Conservation (phyloP, 108 stramenopile species). For the Chaetoceros tenuissimus region DNA sequence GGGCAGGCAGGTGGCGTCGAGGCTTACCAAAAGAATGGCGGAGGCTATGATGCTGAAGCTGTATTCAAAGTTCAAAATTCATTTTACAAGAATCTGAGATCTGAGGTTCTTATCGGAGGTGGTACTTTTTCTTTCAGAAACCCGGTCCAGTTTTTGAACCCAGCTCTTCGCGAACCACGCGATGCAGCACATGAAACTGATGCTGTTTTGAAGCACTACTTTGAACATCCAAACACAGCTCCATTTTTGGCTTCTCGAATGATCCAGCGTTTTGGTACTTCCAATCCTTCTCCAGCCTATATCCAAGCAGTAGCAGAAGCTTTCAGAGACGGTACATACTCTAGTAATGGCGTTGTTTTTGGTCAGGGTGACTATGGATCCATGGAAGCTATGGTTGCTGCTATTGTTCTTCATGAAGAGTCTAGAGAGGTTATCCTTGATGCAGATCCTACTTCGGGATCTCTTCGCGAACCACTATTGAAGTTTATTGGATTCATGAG, state of each 20-base stretch:
- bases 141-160: constrained; percentile 21
- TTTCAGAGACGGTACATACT: constrained; percentile 32
- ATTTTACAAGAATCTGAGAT: constrained; percentile 12
- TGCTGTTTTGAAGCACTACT: constrained; percentile 1
- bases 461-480: constrained; percentile 23
- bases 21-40: too few relatives aligned
- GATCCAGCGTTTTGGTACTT: constrained; percentile 37
- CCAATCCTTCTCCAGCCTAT: constrained; percentile 59
- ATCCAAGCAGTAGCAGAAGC: constrained; percentile 39
- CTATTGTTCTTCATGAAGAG: constrained; percentile 49
- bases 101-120: constrained; percentile 9
- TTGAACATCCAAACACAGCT: constrained; percentile 32
- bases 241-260: constrained; percentile 46
- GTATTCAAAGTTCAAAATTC: too few relatives aligned
- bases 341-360: constrained; percentile 9
- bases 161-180: constrained; percentile 11
- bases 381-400: constrained; percentile 41
- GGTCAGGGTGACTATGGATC: constrained; percentile 48
- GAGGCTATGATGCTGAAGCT: too few relatives aligned
- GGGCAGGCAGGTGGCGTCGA: too few relatives aligned
- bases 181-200: constrained; percentile 27
- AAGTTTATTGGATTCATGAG: constrained; percentile 21
- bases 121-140: constrained; percentile 19
- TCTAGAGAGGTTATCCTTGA: constrained; percentile 30
- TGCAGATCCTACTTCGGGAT: constrained; percentile 41